Base-by-base conservation (phyloP, 345 rosid genomes). In the Limnanthes douglasii region DNA sequence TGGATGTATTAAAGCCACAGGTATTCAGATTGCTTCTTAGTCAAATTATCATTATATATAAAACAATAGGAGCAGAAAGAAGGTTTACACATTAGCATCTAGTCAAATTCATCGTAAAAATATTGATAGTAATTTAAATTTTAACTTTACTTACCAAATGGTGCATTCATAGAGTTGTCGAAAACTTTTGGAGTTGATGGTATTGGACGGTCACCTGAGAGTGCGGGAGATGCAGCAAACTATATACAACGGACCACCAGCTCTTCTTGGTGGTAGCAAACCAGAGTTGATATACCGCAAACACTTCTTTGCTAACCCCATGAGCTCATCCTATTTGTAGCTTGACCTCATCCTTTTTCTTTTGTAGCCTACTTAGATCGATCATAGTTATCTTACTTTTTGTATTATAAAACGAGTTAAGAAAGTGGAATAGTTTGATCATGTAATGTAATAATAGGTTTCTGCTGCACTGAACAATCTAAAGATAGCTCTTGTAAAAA, bases 1-100 rank as follows among this genome's bases (percentile, higher is more conserved):
- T 81, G 62, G 88, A 80, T 53, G 90, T 69, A 13, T 54, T 90
- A 46, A 90, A 75, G 49, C 95, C 92, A 21, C 94, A 84, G 98
- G 96, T 84, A 77, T 25, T 45, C 39, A 43, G 10, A 31, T 40
- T 15, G 42, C 31, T 21, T 32, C 33, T 25, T 24, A 31, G 17
- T 3, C 8, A 15, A 21, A 11, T 6, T 21, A 34, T 14, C 39
- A 33, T 8, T 33, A 8, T 19, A 4, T 5, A 16, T 4, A 19
- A 33, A 5, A 33, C 7, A 6, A 3, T 6, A 19, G 10, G 12
- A 14, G 30, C n/a, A 12, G 11, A 26, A 26, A 13, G 15, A 34
- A 17, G 6, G n/a, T n/a, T n/a, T n/a, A n/a, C n/a, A n/a, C n/a
- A n/a, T n/a, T n/a, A n/a, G n/a, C n/a, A n/a, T n/a, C n/a, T n/a